A percentile compares a stretch with the other conserved stretches of the same genome.
phyloP scores from a whole-genome alignment of 148 eudicot genomes.

The Camellia granthamiana region DNA sequence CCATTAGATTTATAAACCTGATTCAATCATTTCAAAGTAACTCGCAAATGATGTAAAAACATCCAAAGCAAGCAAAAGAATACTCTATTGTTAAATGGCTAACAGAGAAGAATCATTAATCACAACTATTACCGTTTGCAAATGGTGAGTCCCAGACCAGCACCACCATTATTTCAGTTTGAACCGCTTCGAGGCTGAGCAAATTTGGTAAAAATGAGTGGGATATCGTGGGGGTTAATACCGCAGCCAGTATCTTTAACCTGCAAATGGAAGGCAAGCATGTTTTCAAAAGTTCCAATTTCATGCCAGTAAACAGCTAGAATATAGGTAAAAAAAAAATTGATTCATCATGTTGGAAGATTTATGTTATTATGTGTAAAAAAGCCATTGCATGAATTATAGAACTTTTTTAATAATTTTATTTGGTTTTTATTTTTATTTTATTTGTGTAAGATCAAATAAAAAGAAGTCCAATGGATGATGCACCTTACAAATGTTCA shows the following conservation, averaged over 20 bases:
- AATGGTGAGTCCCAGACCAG: slow-evolving; percentile 88
- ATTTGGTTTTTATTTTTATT: too few species aligned
- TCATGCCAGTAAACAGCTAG: not conserved
- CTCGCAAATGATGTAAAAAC: not conserved
- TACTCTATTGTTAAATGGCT: too few species aligned
- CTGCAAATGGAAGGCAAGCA: slow-evolving; percentile 28
- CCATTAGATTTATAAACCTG: slow-evolving; percentile 74
- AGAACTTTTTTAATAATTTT: too few species aligned
- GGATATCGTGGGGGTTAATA: slow-evolving; percentile 65
- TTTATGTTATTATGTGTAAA: too few species aligned
- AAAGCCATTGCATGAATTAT: too few species aligned
- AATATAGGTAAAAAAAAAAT: not conserved
- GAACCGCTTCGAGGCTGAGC: slow-evolving; percentile 37
- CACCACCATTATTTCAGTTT: slow-evolving; percentile 34
- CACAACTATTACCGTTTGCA: slow-evolving; percentile 55
- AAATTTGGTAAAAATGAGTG: slow-evolving; percentile 63
- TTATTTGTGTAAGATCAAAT: too few species aligned
- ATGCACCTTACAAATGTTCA: not conserved
- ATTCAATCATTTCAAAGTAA: not conserved
- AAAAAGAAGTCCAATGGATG: not conserved
- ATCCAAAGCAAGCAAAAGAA: not conserved
- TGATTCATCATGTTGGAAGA: too few species aligned
- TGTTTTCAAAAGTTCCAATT: not conserved
- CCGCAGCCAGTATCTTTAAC: slow-evolving; percentile 88
- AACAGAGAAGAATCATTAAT: too few species aligned